phyloP scores from a whole-genome alignment of 2,329 filamentous ascomycete genomes.

The Epichloe glyceriae region DNA sequence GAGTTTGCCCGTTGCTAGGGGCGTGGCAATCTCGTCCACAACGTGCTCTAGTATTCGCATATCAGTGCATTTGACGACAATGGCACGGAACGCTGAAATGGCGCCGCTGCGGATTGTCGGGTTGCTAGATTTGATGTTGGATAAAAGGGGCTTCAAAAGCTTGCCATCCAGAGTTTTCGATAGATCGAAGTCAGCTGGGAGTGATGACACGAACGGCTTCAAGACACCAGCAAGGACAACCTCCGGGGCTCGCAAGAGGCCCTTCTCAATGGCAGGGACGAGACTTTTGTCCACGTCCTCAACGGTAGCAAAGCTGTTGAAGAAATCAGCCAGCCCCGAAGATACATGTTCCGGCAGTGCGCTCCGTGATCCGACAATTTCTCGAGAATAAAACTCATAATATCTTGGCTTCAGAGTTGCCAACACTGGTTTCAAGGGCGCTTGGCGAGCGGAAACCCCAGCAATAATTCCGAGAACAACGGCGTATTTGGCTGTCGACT shows the following conservation, averaged over 20 bases:
- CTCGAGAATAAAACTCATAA: conserved; percentile 72
- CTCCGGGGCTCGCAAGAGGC: conserved; percentile 78
- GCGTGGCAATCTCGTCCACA: conserved; percentile 62
- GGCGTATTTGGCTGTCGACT: conserved; percentile 56
- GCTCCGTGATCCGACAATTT: conserved; percentile 68
- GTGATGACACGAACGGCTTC: conserved; percentile 54
- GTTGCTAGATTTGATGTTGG: conserved; percentile 86
- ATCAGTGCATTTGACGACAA: conserved; percentile 51
- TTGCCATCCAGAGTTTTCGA: conserved; percentile 59
- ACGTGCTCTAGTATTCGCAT: conserved; percentile 49
- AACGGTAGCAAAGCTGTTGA: conserved; percentile 55
- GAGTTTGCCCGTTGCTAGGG: conserved; percentile 73
- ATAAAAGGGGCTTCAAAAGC: conserved; percentile 75
- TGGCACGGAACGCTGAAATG: conserved; percentile 56
- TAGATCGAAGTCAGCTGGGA: conserved; percentile 62
- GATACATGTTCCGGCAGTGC: conserved; percentile 60
- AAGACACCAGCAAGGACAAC: conserved; percentile 73
- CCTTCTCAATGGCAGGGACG: conserved; percentile 75
- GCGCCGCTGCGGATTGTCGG: conserved; percentile 62
- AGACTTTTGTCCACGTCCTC: conserved; percentile 67
- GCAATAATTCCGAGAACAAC: conserved; percentile 74
- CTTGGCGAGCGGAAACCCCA: conserved; percentile 67
- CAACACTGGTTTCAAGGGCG: conserved; percentile 48
- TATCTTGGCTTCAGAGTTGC: conserved; percentile 55
- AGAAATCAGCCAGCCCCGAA: conserved; percentile 68